Evolutionary conservation across 2,329 filamentous ascomycete genomes (phyloP), one percentile per base, ranked within the genome.

Genomic region (Pestalotiopsis sp.): DNA sequence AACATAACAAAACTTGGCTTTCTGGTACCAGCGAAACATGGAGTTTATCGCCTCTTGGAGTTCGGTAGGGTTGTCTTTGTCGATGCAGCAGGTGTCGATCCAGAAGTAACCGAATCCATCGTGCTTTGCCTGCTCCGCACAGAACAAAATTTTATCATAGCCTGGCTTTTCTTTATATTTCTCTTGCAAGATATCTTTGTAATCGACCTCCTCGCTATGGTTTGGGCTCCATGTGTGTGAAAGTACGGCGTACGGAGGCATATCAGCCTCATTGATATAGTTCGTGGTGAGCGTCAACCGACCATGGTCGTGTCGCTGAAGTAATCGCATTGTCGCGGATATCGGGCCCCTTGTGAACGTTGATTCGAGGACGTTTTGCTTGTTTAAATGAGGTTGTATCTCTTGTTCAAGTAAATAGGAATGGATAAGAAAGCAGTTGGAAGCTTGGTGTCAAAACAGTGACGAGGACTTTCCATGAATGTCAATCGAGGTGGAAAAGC

Each of bases 1-100:
- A 0, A 73, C 77, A 57, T 80, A 81, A 69, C 80, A 81, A 1
- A 80, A 69, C 0, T 57, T 39, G 0, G 73, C 73, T 14, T 74
- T n/a, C 36, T 58, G 31, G n/a, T 64, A 69, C 60, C 65, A 69
- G 3, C 49, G 12, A 23, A 45, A 64, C 62, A 64, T 64, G 7
- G 4, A 64, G 12, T 64, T 64, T 17, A 64, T 64, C 2, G 62
- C 62, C 62, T 64, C 62, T 23, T 36, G 23, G 7, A 52, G 39
- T 12, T 45, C 62, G 39, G 39, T 38, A 27, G 14, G 4, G 62
- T 14, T 52, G 9, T 36, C 9, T 38, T 64, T 52, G 62, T 64
- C 39, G 27, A 64, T 64, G 41, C 62, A 64, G 27, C 62, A 64
- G 2, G 62, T 52, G 3, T 64, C 62, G 17, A 64, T 41, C 38